These are phyloP conservation scores for Pichia paraexigua DNA, from an alignment of 805 yeast species.

Conservation along the genomic window DNA sequence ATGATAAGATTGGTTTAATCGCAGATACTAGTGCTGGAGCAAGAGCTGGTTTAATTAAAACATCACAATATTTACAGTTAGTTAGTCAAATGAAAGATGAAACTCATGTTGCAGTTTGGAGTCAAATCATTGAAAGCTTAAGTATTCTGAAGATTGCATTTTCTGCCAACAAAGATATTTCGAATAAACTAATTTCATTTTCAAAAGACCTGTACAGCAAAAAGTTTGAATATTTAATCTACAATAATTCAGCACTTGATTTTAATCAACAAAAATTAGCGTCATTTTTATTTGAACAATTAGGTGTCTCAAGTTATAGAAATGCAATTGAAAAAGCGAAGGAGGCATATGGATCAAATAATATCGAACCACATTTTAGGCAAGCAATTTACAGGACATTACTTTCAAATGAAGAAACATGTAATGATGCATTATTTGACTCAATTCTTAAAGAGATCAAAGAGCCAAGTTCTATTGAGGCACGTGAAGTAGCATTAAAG, in stretches of 20 bases:
- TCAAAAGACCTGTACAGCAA: slow-evolving; percentile 26
- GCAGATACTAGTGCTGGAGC: slow-evolving; percentile 47
- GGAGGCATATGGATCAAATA: slow-evolving; percentile 2
- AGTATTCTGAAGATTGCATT: slow-evolving; percentile 30
- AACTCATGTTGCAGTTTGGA: slow-evolving; percentile 45
- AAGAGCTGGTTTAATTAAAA: slow-evolving; percentile 35
- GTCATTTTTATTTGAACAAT: slow-evolving; percentile 32
- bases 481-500: slow-evolving; percentile 48
- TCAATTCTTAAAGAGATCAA: slow-evolving; percentile 38
- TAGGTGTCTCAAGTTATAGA: slow-evolving; percentile 34
- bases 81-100: slow-evolving; percentile 30
- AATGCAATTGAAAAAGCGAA: slow-evolving; percentile 26
- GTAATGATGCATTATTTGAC: slow-evolving; percentile 30
- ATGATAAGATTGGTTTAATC: slow-evolving; percentile 46
- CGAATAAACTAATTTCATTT: slow-evolving; percentile 27
- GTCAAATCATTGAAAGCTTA: slow-evolving; percentile 39
- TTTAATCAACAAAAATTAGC: slow-evolving; percentile 27
- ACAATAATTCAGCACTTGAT: slow-evolving; percentile 7
- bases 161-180: slow-evolving; percentile 27
- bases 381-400: slow-evolving; percentile 37
- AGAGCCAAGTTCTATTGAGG: slow-evolving; percentile 47
- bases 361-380: slow-evolving; percentile 34
- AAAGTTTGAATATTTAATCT: slow-evolving; percentile 22
- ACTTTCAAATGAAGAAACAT: slow-evolving; percentile 30
- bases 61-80: slow-evolving; percentile 39